Base-by-base conservation (phyloP, 2,329 filamentous ascomycete species). In the Didymella keratinophila region DNA sequence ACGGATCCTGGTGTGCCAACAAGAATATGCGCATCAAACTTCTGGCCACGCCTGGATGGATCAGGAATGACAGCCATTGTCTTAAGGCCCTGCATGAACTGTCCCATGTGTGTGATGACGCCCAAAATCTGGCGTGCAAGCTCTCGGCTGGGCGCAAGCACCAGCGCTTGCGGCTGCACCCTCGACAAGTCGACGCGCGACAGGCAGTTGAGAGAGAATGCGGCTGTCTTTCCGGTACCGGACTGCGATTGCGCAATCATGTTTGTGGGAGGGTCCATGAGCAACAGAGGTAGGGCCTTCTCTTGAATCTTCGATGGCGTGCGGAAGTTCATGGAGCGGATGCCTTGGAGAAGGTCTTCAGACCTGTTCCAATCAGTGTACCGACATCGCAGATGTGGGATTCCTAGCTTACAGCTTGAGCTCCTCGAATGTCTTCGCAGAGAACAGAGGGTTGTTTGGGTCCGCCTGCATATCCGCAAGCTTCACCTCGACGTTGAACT, bases 161-260 rank as follows among this genome's bases (percentile, higher is more conserved):
- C 89, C 41, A 99, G 80, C 14, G 93, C 93, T 80, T 99, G 95
- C 1, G 94, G 93, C 27, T 86, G 80, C 20, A 88, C 83, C 63
- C 86, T 84, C 50, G 73, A 81, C 58, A 93, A 85, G 72, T 99
- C 92, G 73, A 98, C 80, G 63, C 95, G 92, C 58, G 91, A 91
- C 39, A 99, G 85, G 60, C 96, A 90, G 61, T 96, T 96, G 62
- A 97, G 89, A 44, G 95, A 91, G 77, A 99, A 99, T 21, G 95
- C 95, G 20, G 93, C 95, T 0, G 95, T 99, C 83, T 99, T 99
- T 73, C 95, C 95, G 20, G 95, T 99, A 69, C 95, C 95, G 2
- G 95, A 99, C 78, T 99, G 95, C n/a, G 95, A 99, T 79, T 99
- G 95, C 3, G 93, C 95, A 73, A 99, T 94, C 85, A 99, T 90